These are phyloP conservation scores for Trichosporon inkin DNA, from an alignment of 1,284 basidiomycete genomes.

Conservation along the genomic window DNA sequence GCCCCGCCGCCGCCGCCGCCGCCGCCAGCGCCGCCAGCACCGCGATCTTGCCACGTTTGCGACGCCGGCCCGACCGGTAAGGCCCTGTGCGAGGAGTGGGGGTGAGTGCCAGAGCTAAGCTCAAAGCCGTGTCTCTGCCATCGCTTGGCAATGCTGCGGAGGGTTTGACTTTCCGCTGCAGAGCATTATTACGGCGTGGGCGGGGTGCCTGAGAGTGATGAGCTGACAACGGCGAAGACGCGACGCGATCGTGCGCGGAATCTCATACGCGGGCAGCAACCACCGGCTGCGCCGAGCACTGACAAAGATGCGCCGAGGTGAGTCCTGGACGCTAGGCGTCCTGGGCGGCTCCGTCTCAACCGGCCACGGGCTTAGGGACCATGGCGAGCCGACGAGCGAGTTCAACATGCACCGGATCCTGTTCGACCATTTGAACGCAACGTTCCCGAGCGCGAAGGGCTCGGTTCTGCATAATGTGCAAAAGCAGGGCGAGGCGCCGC, in stretches of 20 bases:
- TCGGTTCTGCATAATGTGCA: background rate
- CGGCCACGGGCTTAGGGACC: slow-evolving; percentile 30
- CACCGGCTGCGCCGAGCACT: slow-evolving; percentile 26
- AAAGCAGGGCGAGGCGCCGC: background rate
- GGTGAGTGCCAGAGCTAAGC: slow-evolving; percentile 5
- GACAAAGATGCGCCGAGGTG: slow-evolving; percentile 26
- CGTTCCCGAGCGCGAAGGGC: slow-evolving; percentile 28
- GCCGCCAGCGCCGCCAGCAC: background rate
- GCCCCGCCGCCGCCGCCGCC: background rate
- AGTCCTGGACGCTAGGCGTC: slow-evolving; percentile 28
- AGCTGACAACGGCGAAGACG: background rate
- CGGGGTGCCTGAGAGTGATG: too few species aligned
- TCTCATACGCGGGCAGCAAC: slow-evolving; percentile 23
- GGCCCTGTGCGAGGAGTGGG: slow-evolving; percentile 8
- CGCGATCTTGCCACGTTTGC: slow-evolving; percentile 11
- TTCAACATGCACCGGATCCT: slow-evolving; percentile 40
- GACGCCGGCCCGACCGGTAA: slow-evolving; percentile 9
- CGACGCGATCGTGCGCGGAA: slow-evolving; percentile 7
- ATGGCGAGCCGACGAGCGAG: slow-evolving; percentile 14
- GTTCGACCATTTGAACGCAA: slow-evolving; percentile 38
- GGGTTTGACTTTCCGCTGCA: too few species aligned
- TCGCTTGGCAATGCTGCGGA: too few species aligned
- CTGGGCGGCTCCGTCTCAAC: slow-evolving; percentile 37
- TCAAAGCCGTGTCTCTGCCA: too few species aligned
- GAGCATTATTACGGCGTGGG: too few species aligned